These are phyloP conservation scores for Ceratobasidium sp. DNA, from an alignment of 1,284 basidiomycete species.

Conservation along the genomic window DNA sequence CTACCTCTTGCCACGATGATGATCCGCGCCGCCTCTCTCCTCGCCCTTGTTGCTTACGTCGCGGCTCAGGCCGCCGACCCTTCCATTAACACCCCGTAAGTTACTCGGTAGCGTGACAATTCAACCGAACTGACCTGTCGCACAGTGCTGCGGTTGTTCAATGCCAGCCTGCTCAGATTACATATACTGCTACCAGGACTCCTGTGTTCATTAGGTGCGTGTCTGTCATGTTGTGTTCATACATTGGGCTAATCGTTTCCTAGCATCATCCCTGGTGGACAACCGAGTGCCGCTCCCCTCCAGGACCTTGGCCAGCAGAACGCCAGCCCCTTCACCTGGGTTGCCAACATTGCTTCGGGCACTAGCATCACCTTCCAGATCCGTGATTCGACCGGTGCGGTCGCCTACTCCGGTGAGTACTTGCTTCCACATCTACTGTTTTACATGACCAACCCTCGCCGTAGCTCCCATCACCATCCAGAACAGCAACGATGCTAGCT, in stretches of 20 bases:
- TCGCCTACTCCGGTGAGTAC: conserved; percentile 34
- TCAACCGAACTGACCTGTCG: neutral
- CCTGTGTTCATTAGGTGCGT: conserved; percentile 29
- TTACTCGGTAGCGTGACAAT: conserved; percentile 10
- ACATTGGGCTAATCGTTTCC: neutral
- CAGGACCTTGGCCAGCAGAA: conserved; percentile 14
- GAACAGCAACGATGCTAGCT: too few relatives aligned
- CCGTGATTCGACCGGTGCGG: conserved; percentile 7
- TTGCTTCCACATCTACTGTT: conserved; percentile 9
- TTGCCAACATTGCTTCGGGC: neutral
- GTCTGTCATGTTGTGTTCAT: neutral
- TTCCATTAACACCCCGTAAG: conserved; percentile 35
- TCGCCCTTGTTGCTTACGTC: conserved; percentile 4
- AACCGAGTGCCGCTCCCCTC: conserved; percentile 9
- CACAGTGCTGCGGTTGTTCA: conserved; percentile 10
- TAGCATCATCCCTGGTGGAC: conserved; percentile 35
- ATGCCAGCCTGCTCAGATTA: conserved; percentile 31
- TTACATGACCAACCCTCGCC: too few relatives aligned
- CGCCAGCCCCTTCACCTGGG: conserved; percentile 10
- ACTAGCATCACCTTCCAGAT: conserved; percentile 6
- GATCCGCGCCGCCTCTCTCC: neutral
- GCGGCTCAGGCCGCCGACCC: conserved; percentile 35
- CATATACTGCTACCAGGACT: neutral
- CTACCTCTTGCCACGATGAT: neutral
- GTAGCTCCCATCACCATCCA: neutral